A percentile compares a stretch with the other conserved stretches of the same genome.
Evolutionary conservation across 345 rosid species (phyloP).

Genomic region (Gossypium arboreum): DNA sequence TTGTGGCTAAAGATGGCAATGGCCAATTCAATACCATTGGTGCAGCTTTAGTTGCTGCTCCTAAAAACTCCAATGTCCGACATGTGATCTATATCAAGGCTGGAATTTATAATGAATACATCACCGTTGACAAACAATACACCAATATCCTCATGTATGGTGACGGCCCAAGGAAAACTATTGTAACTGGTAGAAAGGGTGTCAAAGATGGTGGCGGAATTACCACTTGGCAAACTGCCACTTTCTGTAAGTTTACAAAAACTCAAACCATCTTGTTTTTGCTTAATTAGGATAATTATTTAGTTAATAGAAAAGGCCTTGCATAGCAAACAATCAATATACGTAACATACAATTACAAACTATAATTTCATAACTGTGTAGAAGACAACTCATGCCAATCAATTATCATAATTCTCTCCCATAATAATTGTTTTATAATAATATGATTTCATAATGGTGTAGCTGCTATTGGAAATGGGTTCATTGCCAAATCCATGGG

Average conservation of each 20-base stretch:
- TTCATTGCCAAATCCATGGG: no score
- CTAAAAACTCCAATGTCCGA: constrained; percentile 28
- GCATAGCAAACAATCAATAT: no score
- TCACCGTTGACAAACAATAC: constrained; percentile 24
- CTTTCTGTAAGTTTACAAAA: constrained; percentile 30
- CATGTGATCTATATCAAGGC: constrained; percentile 47
- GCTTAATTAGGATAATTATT: no score
- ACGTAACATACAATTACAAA: no score
- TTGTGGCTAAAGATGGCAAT: constrained; percentile 80
- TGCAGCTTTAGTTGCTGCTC: constrained; percentile 47
- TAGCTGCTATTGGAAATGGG: no score
- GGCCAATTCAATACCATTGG: constrained; percentile 54
- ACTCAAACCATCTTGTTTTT: background rate
- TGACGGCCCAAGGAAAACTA: constrained; percentile 25
- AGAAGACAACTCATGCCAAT: no score
- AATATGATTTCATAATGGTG: no score
- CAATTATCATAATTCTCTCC: no score
- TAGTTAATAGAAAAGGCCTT: no score
- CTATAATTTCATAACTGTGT: no score
- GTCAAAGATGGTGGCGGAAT: background rate
- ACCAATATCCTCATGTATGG: constrained; percentile 21
- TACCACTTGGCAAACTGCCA: constrained; percentile 23
- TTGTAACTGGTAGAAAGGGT: constrained; percentile 41
- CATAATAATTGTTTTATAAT: no score
- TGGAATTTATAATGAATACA: constrained; percentile 41